Conservation (phyloP, 2,329 filamentous ascomycete species). For the Beauveria asiatica region DNA sequence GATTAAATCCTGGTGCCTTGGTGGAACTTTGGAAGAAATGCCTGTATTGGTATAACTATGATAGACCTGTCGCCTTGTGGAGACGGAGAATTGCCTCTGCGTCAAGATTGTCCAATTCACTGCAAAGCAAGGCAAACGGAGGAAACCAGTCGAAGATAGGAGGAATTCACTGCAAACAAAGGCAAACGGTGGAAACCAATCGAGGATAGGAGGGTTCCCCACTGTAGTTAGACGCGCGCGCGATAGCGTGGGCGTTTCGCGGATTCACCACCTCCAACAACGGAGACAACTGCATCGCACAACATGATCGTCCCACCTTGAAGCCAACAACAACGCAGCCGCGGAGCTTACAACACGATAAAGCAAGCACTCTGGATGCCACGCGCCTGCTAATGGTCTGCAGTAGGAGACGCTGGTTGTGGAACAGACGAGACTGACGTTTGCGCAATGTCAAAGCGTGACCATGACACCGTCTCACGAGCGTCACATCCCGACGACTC, state of each 20-base stretch:
- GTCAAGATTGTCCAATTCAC: too few relatives aligned
- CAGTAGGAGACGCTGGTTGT: slow-evolving; percentile 4
- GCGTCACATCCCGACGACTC: background rate
- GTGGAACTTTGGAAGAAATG: too few relatives aligned
- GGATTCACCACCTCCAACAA: background rate
- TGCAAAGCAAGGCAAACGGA: too few relatives aligned
- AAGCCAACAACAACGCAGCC: background rate
- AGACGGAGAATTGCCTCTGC: too few relatives aligned
- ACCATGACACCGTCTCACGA: background rate
- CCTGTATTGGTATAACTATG: too few relatives aligned
- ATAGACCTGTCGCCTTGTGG: too few relatives aligned
- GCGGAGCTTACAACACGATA: background rate
- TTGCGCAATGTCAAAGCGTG: slow-evolving; percentile 6
- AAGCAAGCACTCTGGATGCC: background rate
- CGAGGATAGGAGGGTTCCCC: too few relatives aligned
- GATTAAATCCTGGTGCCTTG: too few relatives aligned
- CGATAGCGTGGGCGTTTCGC: background rate
- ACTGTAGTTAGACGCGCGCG: background rate
- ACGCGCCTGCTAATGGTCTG: background rate
- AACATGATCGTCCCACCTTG: background rate
- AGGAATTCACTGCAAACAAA: too few relatives aligned
- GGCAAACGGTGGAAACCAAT: too few relatives aligned
- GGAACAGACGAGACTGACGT: background rate
- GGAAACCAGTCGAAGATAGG: too few relatives aligned
- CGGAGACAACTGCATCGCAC: background rate